Evolutionary conservation across 2,329 filamentous ascomycete genomes (phyloP).

Genomic region (Paracoccidioides lutzii): DNA sequence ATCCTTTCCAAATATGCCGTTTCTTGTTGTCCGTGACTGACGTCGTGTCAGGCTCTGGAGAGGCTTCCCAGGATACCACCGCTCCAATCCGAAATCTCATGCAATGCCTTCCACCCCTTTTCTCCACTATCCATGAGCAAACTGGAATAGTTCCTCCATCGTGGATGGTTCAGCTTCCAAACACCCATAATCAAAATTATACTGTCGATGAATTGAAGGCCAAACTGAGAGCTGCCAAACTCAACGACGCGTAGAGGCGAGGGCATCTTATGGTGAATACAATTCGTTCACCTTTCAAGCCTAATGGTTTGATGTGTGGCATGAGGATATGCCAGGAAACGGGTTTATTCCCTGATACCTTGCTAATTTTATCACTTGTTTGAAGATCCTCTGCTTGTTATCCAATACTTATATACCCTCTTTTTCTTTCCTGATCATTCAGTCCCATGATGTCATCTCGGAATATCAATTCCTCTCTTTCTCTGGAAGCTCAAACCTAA

Average conservation of each 20-base stretch:
- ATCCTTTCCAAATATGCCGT: neutral
- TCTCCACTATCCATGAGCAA: conserved; percentile 78
- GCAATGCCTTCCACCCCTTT: conserved; percentile 69
- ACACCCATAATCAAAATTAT: neutral
- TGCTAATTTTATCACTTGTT: no score
- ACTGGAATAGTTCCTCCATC: conserved; percentile 68
- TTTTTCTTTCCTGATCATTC: no score
- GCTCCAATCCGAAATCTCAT: conserved; percentile 67
- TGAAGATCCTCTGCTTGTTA: no score
- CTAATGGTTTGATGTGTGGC: neutral
- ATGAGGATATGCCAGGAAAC: neutral
- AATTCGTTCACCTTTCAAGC: no score
- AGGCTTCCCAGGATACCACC: conserved; percentile 39
- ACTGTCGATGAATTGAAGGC: neutral
- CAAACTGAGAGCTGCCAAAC: neutral
- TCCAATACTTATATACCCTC: no score
- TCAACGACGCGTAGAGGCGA: neutral
- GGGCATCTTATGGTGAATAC: neutral
- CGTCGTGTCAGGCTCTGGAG: conserved; percentile 23
- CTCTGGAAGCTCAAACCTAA: no score
- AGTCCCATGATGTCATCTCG: no score
- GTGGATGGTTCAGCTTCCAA: conserved; percentile 51
- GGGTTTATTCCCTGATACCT: no score
- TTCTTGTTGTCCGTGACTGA: neutral
- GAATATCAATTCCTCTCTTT: no score